A percentile compares a stretch with the other conserved stretches of the same genome.
phyloP scores from a whole-genome alignment of 2,329 filamentous ascomycete species.

The Claviceps purpurea region DNA sequence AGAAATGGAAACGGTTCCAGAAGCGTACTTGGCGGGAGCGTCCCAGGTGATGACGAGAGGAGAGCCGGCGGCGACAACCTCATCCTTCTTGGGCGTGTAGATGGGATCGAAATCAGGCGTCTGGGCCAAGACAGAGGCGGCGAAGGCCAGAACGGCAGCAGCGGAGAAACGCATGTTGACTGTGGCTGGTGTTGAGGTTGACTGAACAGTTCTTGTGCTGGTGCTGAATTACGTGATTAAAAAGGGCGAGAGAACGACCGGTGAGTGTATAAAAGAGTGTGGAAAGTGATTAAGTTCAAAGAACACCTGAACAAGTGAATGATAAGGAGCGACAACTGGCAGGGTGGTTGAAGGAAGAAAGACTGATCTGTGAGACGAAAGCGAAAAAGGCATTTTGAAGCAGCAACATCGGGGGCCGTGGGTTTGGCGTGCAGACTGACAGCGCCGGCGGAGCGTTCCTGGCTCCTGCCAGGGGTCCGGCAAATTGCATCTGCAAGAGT shows the following conservation, averaged over 20 bases:
- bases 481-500: slow-evolving; percentile 7
- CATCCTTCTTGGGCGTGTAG: slow-evolving; percentile 28
- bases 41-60: slow-evolving; percentile 39
- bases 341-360: slow-evolving; percentile 9
- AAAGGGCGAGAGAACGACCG: slow-evolving; percentile 6
- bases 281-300: slow-evolving; percentile 13
- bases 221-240: neutral
- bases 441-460: neutral
- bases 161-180: slow-evolving; percentile 43
- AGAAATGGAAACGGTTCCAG: slow-evolving; percentile 34
- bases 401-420: neutral
- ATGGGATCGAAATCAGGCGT: slow-evolving; percentile 43
- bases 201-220: neutral
- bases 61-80: slow-evolving; percentile 34
- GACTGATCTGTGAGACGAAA: neutral
- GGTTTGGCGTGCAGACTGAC: neutral
- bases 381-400: slow-evolving; percentile 10
- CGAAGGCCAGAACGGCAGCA: slow-evolving; percentile 37
- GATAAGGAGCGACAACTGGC: slow-evolving; percentile 9
- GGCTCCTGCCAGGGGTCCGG: slow-evolving; percentile 4
- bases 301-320: slow-evolving; percentile 10
- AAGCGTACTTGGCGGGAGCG: slow-evolving; percentile 25
- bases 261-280: slow-evolving; percentile 16
- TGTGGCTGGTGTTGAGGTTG: neutral
- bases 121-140: slow-evolving; percentile 37